Evolutionary conservation across 2,329 filamentous ascomycete species (phyloP), one percentile per base, ranked within the genome.

Genomic region (Capronia coronata): DNA sequence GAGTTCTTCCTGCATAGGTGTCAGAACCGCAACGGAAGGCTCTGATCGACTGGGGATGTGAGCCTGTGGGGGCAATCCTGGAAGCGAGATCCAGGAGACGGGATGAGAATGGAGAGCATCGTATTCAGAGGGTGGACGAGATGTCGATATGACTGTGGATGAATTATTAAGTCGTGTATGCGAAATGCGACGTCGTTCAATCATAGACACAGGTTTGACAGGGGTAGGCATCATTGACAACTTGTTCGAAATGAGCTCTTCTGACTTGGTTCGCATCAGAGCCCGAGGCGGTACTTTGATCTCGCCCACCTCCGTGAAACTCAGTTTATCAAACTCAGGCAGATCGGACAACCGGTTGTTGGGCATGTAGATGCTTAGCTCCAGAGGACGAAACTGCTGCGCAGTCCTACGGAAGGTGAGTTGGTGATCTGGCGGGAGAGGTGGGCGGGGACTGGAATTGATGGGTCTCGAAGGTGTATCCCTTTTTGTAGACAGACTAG

Each of bases 341-440:
- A 75, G 63, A 49, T 71, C 65, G 22, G 72, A 70, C 11, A 74
- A 59, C 49, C 65, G 63, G 57, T 72, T 70, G 32, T 65, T 66
- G n/a, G 68, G 64, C 45, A 64, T 59, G 57, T 73, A 67, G 46
- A 75, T 73, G 57, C 66, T 74, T 40, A 75, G 62, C 59, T 74
- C 67, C n/a, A 75, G 61, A 2, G 71, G 71, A 27, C 66, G 61
- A 55, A 68, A 73, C 11, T 56, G 52, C 16, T 56, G 55, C 14
- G 51, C 55, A 8, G 48, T 30, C 35, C 55, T 41, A 11, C 55
- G 56, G 21, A 57, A 43, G 5, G 58, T 57, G 23, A 55, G 51
- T 7, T 58, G 43, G 5, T 50, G 29, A 10, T 43, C 35, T 7
- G 48, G 19, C 29, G 49, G 37, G 21, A 57, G 13, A 9, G 48